These are phyloP conservation scores for Talaromyces verruculosus DNA, from an alignment of 2,329 filamentous ascomycete species.

Conservation along the genomic window DNA sequence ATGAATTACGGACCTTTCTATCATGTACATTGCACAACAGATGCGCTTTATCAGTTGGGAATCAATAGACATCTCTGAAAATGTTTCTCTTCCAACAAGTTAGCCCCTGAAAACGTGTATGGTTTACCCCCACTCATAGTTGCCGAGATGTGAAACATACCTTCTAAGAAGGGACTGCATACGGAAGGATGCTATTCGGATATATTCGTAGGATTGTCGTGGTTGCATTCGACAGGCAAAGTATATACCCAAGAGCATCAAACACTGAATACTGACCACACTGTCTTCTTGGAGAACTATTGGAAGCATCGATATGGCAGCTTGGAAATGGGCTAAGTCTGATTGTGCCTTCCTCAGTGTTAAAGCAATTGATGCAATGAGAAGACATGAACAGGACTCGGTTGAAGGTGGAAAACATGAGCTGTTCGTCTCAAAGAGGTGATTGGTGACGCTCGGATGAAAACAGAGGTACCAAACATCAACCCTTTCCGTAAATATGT, in stretches of 20 bases:
- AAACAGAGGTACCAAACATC: not conserved
- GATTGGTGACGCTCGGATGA: not conserved
- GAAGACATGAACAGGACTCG: not conserved
- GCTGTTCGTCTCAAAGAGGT: constrained; percentile 1
- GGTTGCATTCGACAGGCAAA: constrained; percentile 10
- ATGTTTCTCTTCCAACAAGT: too few relatives aligned
- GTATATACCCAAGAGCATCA: not conserved
- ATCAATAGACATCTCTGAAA: too few relatives aligned
- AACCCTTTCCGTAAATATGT: not conserved
- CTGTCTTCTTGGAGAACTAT: constrained; percentile 5
- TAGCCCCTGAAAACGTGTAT: too few relatives aligned
- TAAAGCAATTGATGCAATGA: not conserved
- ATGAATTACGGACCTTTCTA: too few relatives aligned
- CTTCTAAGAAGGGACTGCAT: not conserved
- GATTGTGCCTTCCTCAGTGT: not conserved
- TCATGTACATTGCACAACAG: too few relatives aligned
- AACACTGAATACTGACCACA: constrained; percentile 2
- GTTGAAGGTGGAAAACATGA: constrained; percentile 3
- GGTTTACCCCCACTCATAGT: not conserved
- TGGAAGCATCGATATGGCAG: constrained; percentile 4
- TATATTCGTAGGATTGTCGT: constrained; percentile 2
- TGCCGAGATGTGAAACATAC: not conserved
- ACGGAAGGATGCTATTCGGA: constrained; percentile 3
- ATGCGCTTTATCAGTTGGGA: too few relatives aligned
- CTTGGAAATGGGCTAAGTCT: not conserved